Percentiles rank a stretch among this genome's conserved stretches.
Evolutionary conservation across 345 rosid species (phyloP).

Genomic region (Linum tenue): DNA sequence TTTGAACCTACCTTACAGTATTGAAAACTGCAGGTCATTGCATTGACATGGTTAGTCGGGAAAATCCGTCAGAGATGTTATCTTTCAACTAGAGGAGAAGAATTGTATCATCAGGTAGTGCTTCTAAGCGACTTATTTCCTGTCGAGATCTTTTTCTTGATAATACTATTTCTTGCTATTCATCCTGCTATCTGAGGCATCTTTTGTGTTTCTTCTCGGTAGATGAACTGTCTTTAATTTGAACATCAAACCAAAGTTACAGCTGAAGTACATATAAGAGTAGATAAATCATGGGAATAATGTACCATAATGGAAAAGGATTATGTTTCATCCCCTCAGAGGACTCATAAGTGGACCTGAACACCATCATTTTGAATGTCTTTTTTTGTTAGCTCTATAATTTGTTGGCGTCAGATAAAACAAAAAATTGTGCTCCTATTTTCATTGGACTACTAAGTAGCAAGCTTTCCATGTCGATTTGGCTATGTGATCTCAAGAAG

Average conservation of each 20-base stretch:
- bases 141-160: background rate
- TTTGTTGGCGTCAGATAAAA: too few relatives aligned
- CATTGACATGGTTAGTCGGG: constrained; percentile 30
- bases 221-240: too few relatives aligned
- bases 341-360: too few relatives aligned
- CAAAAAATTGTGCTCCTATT: too few relatives aligned
- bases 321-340: too few relatives aligned
- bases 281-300: too few relatives aligned
- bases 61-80: constrained; percentile 33
- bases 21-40: constrained; percentile 62
- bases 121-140: background rate
- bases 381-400: too few relatives aligned
- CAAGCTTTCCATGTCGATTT: background rate
- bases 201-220: background rate
- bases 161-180: background rate
- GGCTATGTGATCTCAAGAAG: background rate
- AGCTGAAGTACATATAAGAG: too few relatives aligned
- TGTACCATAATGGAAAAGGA: too few relatives aligned
- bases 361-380: too few relatives aligned
- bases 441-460: background rate
- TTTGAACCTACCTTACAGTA: constrained; percentile 44
- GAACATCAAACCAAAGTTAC: too few relatives aligned
- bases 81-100: constrained; percentile 51
- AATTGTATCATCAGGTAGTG: constrained; percentile 62
- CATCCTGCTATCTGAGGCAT: constrained; percentile 1